These are phyloP conservation scores for Coriaria nepalensis DNA, from an alignment of 306 rosid species.

Conservation along the genomic window DNA sequence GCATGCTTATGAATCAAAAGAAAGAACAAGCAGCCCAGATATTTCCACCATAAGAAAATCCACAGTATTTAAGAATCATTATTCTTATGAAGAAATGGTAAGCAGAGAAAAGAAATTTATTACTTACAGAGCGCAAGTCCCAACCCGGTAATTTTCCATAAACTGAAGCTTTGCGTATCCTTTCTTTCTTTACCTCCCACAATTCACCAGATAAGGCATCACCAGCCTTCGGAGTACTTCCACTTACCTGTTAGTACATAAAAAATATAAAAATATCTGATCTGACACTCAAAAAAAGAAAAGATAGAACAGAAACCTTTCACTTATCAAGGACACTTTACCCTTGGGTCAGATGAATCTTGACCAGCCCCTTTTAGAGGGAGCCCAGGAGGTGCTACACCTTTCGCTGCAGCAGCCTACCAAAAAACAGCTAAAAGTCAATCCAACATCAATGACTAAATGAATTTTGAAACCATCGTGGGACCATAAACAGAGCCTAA, in stretches of 20 bases:
- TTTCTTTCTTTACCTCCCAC: slow-evolving; percentile 87
- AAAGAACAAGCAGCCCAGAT: too few relatives aligned
- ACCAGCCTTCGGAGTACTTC: slow-evolving; percentile 70
- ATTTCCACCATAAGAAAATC: too few relatives aligned
- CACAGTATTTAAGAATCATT: too few relatives aligned
- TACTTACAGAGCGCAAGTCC: slow-evolving; percentile 91
- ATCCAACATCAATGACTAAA: slow-evolving; percentile 14
- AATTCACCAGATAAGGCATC: slow-evolving; percentile 97
- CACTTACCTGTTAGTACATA: slow-evolving; percentile 63
- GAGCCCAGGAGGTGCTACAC: slow-evolving; percentile 99
- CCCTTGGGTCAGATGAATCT: slow-evolving; percentile 85
- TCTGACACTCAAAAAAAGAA: slow-evolving; percentile 3
- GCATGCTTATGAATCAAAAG: too few relatives aligned
- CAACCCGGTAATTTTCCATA: slow-evolving; percentile 72
- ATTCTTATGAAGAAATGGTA: too few relatives aligned
- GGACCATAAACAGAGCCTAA: too few relatives aligned
- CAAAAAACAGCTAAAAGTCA: slow-evolving; percentile 15
- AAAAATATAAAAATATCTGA: slow-evolving; percentile 11
- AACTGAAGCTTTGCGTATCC: slow-evolving; percentile 69
- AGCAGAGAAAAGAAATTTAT: background rate
- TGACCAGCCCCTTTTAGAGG: slow-evolving; percentile 97
- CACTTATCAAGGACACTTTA: slow-evolving; percentile 14
- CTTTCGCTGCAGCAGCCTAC: slow-evolving; percentile 99
- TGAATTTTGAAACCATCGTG: slow-evolving; percentile 7
- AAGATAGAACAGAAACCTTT: slow-evolving; percentile 9